phyloP scores from a whole-genome alignment of 208 protist genomes.

The Leptomonas pyrrhocoris region DNA sequence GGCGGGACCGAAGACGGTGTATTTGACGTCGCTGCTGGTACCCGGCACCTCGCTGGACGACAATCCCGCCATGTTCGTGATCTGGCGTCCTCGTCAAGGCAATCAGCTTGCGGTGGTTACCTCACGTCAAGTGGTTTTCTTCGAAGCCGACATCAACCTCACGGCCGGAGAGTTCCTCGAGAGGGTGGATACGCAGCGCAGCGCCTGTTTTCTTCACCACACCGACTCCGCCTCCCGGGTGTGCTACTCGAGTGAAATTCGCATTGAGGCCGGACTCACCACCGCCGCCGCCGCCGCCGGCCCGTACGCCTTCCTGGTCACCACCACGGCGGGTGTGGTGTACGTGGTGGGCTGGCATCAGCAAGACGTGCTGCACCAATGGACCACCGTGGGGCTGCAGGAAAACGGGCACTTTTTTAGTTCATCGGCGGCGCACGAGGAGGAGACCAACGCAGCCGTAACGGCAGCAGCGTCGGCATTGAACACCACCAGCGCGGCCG shows the following conservation, averaged over 20 bases:
- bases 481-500: constrained; percentile 6
- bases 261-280: constrained; percentile 49
- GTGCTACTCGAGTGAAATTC: constrained; percentile 39
- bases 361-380: constrained; percentile 54
- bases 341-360: constrained; percentile 66
- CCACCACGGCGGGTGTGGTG: constrained; percentile 64
- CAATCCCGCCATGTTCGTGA: constrained; percentile 49
- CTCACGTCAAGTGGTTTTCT: constrained; percentile 59
- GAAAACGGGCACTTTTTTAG: constrained; percentile 26
- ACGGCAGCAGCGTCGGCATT: neutral
- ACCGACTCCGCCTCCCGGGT: constrained; percentile 41
- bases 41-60: constrained; percentile 44
- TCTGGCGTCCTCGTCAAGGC: constrained; percentile 60
- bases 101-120: constrained; percentile 65
- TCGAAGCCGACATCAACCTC: constrained; percentile 37
- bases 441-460: neutral
- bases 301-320: constrained; percentile 59
- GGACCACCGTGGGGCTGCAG: constrained; percentile 43
- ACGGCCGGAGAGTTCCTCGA: constrained; percentile 14
- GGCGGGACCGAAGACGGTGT: constrained; percentile 30
- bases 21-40: constrained; percentile 51
- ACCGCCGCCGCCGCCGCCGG: constrained; percentile 42
- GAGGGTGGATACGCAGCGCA: constrained; percentile 7
- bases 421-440: neutral
- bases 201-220: constrained; percentile 28